Evolutionary conservation across 1,284 basidiomycete species (phyloP).

Genomic region (Puccinia novopanici): DNA sequence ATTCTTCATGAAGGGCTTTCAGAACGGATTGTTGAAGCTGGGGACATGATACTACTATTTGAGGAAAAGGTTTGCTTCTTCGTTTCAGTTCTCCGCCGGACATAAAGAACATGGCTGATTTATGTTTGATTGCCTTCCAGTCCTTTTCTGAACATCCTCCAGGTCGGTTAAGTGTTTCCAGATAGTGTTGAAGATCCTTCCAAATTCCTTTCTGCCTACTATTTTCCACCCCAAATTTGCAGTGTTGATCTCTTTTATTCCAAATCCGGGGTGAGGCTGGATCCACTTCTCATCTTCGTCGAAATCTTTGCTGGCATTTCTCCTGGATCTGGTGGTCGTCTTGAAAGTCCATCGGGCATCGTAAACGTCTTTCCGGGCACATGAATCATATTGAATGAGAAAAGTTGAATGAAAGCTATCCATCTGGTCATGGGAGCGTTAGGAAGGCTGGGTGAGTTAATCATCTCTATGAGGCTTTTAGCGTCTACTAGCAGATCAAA

Average conservation of each 20-base stretch:
- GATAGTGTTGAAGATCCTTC: not conserved
- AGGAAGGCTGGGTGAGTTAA: too few relatives aligned
- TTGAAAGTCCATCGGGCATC: slow-evolving; percentile 18
- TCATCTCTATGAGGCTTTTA: slow-evolving; percentile 23
- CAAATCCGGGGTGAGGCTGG: slow-evolving; percentile 15
- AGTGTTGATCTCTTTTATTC: slow-evolving; percentile 2
- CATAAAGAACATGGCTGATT: not conserved
- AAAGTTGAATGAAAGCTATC: too few relatives aligned
- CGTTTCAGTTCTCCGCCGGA: not conserved
- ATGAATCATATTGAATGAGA: too few relatives aligned
- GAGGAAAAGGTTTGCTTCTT: too few relatives aligned
- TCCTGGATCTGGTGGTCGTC: not conserved
- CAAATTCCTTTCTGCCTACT: not conserved
- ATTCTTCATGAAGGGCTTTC: too few relatives aligned
- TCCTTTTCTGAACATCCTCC: not conserved
- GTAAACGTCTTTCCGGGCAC: too few relatives aligned
- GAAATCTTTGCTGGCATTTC: not conserved
- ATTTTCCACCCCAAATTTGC: slow-evolving; percentile 10
- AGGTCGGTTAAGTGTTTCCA: not conserved
- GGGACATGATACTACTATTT: not conserved
- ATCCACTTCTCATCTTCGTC: slow-evolving; percentile 10
- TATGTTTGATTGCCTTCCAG: not conserved
- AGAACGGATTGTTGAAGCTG: not conserved
- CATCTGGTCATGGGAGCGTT: too few relatives aligned
- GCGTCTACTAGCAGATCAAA: slow-evolving; percentile 17